Conservation (phyloP, 768 basidiomycete genomes). For the Mycena capillaripes region DNA sequence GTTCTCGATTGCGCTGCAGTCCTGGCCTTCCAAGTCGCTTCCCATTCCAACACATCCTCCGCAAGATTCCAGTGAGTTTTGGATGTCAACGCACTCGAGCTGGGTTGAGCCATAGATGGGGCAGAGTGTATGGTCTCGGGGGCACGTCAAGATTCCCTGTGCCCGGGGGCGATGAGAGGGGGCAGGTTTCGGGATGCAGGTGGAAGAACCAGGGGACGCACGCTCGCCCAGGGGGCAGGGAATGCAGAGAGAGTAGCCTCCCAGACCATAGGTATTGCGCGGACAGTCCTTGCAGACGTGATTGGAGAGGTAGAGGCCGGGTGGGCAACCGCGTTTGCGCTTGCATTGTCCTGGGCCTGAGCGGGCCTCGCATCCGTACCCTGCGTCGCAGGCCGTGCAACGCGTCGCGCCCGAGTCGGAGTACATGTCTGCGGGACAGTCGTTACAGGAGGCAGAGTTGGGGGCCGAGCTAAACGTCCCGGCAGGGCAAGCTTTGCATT, state of each 20-base stretch:
- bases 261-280: neutral
- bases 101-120: neutral
- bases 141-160: neutral
- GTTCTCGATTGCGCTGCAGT: neutral
- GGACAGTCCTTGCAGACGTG: neutral
- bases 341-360: neutral
- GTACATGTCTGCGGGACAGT: no score
- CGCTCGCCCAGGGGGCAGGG: neutral
- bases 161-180: neutral
- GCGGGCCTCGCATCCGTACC: no score
- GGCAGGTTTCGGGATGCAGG: neutral
- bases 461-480: neutral
- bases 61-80: constrained; percentile 3
- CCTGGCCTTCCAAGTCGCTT: neutral
- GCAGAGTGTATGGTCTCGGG: neutral
- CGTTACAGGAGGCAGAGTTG: neutral
- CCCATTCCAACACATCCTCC: neutral
- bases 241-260: neutral
- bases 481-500: neutral
- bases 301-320: neutral
- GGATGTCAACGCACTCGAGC: neutral
- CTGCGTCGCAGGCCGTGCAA: no score
- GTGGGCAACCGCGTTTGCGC: neutral
- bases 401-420: no score
- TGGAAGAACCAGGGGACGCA: neutral